phyloP scores from a whole-genome alignment of 1,284 basidiomycete genomes.

The Irpex sp. region DNA sequence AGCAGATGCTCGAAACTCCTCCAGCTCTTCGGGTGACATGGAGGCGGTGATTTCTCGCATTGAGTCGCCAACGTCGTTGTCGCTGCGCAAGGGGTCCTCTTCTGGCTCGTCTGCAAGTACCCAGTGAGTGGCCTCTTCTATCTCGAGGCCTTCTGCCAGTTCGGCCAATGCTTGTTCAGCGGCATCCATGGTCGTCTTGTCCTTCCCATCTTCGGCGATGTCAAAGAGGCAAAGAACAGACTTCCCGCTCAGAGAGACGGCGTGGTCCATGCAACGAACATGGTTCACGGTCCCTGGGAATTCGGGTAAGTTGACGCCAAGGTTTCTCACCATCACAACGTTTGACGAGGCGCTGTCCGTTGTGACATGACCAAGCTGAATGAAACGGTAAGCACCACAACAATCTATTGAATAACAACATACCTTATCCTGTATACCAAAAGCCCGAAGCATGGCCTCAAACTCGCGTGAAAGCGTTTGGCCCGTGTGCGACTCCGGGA shows the following conservation, averaged over 20 bases:
- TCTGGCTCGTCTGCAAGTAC: background rate
- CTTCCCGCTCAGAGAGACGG: background rate
- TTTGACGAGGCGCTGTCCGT: background rate
- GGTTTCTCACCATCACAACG: background rate
- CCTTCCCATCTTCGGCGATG: background rate
- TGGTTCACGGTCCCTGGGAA: background rate
- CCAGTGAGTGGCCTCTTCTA: background rate
- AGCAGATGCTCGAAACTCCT: background rate
- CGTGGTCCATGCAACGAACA: background rate
- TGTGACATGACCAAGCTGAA: background rate
- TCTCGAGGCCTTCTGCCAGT: background rate
- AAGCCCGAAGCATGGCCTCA: background rate
- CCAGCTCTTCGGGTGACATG: background rate
- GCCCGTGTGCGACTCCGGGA: background rate
- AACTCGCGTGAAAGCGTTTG: background rate
- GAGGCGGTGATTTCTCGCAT: background rate
- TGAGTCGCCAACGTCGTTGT: background rate
- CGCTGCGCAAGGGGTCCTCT: too few species aligned
- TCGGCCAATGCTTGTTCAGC: background rate
- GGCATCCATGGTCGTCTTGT: background rate
- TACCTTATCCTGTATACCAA: background rate
- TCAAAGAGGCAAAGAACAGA: background rate
- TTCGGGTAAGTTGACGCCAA: background rate
- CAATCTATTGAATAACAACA: background rate
- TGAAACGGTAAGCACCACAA: background rate